These are phyloP conservation scores for Staphylotrichum longicolle DNA, from an alignment of 495 filamentous ascomycete genomes.

Conservation along the genomic window DNA sequence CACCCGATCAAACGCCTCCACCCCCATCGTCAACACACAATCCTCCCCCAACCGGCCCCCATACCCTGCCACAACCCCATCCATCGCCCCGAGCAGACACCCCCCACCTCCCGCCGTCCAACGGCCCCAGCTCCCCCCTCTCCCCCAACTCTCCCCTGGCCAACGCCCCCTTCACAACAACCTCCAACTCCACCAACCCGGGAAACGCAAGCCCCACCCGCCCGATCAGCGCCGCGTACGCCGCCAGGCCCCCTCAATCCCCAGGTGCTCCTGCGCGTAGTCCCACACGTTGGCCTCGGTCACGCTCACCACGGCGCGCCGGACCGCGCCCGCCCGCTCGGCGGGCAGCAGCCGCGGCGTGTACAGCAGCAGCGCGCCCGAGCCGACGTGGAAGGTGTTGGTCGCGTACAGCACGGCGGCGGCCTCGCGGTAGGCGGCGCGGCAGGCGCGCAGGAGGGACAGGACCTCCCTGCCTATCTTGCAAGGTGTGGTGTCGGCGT, in stretches of 20 bases:
- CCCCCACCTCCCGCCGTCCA: neutral
- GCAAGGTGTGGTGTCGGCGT: slow-evolving; percentile 15
- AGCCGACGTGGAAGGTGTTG: slow-evolving; percentile 24
- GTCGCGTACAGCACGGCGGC: slow-evolving; percentile 24
- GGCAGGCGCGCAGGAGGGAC: slow-evolving; percentile 19
- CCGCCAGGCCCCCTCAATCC: slow-evolving; percentile 14
- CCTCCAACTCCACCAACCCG: slow-evolving; percentile 2
- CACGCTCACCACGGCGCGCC: slow-evolving; percentile 1
- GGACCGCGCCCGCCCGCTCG: neutral
- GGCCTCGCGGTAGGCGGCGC: slow-evolving; percentile 24
- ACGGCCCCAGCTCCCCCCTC: neutral
- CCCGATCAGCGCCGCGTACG: slow-evolving; percentile 14
- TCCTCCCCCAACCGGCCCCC: neutral
- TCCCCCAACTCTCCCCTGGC: neutral
- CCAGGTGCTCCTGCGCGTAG: slow-evolving; percentile 21
- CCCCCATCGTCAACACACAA: slow-evolving; percentile 7
- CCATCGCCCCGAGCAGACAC: slow-evolving; percentile 12
- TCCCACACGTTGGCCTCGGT: slow-evolving; percentile 12
- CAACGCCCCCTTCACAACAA: slow-evolving; percentile 7
- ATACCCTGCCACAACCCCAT: slow-evolving; percentile 13
- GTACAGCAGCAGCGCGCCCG: slow-evolving; percentile 16
- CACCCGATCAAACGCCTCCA: slow-evolving; percentile 1
- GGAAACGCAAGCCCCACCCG: slow-evolving; percentile 19
- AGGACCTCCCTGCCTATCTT: slow-evolving; percentile 9
- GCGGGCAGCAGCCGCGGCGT: slow-evolving; percentile 6